A percentile compares a stretch with the other conserved stretches of the same genome.
Evolutionary conservation across 1,284 basidiomycete genomes (phyloP).

Genomic region (Cystobasidium pallidum): DNA sequence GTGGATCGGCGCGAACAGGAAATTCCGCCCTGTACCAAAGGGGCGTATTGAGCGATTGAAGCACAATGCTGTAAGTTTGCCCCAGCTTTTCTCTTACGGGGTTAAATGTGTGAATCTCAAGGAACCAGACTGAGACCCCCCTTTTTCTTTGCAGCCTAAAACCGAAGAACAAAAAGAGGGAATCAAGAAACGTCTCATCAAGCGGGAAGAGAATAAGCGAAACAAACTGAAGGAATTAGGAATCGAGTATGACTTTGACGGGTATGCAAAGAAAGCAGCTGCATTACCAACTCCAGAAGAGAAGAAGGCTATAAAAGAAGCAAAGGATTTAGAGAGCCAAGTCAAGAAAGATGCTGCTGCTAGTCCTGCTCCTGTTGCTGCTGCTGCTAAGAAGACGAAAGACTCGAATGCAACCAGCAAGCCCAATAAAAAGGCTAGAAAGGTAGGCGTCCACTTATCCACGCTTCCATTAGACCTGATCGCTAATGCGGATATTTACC

Average conservation of each 20-base stretch:
- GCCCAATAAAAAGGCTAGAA: constrained; percentile 34
- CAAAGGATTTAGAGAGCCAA: constrained; percentile 43
- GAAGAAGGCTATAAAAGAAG: constrained; percentile 26
- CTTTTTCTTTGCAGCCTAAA: constrained; percentile 63
- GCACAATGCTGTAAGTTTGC: constrained; percentile 73
- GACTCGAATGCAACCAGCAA: constrained; percentile 1
- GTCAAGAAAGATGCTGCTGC: constrained; percentile 45
- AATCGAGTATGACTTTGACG: constrained; percentile 86
- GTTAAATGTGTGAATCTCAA: not conserved
- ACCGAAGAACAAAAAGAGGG: constrained; percentile 71
- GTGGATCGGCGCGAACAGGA: constrained; percentile 95
- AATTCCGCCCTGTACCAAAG: constrained; percentile 76
- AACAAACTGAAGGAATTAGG: constrained; percentile 77
- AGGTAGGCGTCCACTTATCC: constrained; percentile 14
- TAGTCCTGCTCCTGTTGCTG: constrained; percentile 1
- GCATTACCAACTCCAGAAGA: constrained; percentile 34
- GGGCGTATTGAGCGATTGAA: constrained; percentile 68
- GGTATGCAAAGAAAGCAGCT: constrained; percentile 54
- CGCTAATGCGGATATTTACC: not conserved
- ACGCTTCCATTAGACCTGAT: not conserved
- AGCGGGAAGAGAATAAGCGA: constrained; percentile 76
- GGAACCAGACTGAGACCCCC: no score
- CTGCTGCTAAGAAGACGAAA: constrained; percentile 15
- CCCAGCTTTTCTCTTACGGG: constrained; percentile 5
- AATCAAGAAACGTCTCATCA: constrained; percentile 72